Base-by-base conservation (phyloP, 2,329 filamentous ascomycete genomes). In the Aspergillus udagawae region DNA sequence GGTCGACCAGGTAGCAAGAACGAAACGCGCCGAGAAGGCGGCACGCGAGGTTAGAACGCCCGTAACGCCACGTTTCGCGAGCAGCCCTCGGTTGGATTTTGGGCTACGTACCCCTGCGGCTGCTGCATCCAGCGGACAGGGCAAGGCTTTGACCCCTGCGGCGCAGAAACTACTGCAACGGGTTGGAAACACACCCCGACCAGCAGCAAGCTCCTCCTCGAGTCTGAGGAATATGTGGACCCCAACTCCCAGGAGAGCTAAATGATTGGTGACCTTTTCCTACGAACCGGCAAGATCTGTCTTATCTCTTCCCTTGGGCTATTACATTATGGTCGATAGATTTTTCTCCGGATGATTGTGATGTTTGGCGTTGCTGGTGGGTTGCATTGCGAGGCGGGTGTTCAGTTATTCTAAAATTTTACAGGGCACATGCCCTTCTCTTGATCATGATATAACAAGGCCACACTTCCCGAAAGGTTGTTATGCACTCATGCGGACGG, bases 1-100 rank as follows among this genome's bases (percentile, higher is more conserved):
- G 82, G 92, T 97, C 2, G 92, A 96, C 60, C 85, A 85, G 52
- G 90, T 90, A 23, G 85, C 89, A 12, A 85, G 86, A 66, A 88
- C 83, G 2, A 92, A 92, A 70, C 84, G 87, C 51, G 80, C 82
- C 4, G 80, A 82, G 7, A 82, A 81, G 55, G 77, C 82, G 20
- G 86, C 85, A 25, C 80, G 85, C 60, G 85, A 81, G 3, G 86
- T 82, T 14, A 88, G 81, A 63, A 79, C 73, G 0, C 69, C 71
- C 12, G 65, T 74, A 8, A 56, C 67, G 1, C 74, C 75, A 7
- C 72, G 67, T 5, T 76, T 77, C 51, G 67, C 74, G 1, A 76
- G 75, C 56, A 76, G 72, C 61, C 74, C 74, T 2, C 69, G 72
- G 51, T 53, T 76, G 27, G 69, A 71, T 51, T 72, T 73, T 60